Conservation (phyloP, 108 stramenopile genomes). For the Stephanodiscus triporus region DNA sequence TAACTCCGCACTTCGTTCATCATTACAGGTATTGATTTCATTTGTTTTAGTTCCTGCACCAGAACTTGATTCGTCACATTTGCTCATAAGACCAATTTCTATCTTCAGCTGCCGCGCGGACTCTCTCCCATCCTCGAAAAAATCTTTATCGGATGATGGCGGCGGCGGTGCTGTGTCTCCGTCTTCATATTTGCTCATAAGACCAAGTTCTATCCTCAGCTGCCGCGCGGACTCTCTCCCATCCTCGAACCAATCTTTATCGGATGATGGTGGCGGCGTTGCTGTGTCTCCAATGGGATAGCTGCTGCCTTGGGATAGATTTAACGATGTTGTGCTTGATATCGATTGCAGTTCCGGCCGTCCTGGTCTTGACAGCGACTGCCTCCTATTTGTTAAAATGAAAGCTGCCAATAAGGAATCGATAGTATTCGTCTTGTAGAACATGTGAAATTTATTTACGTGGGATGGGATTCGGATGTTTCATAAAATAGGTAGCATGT, state of each 20-base stretch:
- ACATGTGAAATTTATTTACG: neutral
- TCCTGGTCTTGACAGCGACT: neutral
- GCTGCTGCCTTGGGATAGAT: neutral
- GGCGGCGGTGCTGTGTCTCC: neutral
- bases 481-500: too few species aligned
- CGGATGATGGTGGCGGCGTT: neutral
- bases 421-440: neutral
- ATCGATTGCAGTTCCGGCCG: neutral
- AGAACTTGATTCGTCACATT: neutral
- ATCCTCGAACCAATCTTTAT: slow-evolving; percentile 6
- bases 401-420: neutral
- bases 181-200: too few species aligned
- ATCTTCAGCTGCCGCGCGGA: neutral
- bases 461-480: too few species aligned
- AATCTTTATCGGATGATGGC: slow-evolving; percentile 2
- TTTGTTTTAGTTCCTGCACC: neutral
- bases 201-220: neutral
- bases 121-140: slow-evolving; percentile 9
- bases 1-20: neutral
- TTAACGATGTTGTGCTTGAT: neutral
- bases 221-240: slow-evolving; percentile 10
- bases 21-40: too few species aligned
- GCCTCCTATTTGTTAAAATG: neutral
- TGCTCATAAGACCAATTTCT: neutral
- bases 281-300: neutral